phyloP scores from a whole-genome alignment of 2,329 filamentous ascomycete species.

The Leptoxyphium fumago region DNA sequence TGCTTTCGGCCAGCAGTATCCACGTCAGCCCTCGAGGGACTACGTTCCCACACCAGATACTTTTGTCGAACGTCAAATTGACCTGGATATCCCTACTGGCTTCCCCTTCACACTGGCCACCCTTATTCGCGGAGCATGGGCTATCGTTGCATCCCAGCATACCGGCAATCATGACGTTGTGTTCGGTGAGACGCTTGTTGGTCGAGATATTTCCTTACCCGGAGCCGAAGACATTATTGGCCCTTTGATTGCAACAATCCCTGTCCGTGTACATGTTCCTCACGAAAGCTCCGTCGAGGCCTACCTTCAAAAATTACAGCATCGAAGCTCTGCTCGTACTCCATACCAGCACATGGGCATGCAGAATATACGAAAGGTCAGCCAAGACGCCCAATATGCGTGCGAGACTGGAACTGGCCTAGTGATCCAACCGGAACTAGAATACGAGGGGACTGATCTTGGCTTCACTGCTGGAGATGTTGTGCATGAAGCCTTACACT shows the following conservation, averaged over 20 bases:
- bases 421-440: slow-evolving; percentile 33
- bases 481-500: slow-evolving; percentile 10
- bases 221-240: slow-evolving; percentile 10
- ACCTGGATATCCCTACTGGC: slow-evolving; percentile 4
- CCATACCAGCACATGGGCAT: slow-evolving; percentile 25
- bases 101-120: slow-evolving; percentile 15
- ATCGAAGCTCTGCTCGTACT: slow-evolving; percentile 14
- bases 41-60: slow-evolving; percentile 6
- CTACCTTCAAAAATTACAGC: slow-evolving; percentile 8
- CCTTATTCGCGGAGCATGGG: slow-evolving; percentile 20
- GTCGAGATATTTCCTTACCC: slow-evolving; percentile 20
- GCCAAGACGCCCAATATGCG: slow-evolving; percentile 39
- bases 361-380: slow-evolving; percentile 25
- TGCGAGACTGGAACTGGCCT: slow-evolving; percentile 43
- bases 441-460: slow-evolving; percentile 8
- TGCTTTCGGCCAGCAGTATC: background rate
- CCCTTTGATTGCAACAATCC: slow-evolving; percentile 25
- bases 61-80: slow-evolving; percentile 11
- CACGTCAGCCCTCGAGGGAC: too few species aligned
- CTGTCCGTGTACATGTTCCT: slow-evolving; percentile 20
- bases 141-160: slow-evolving; percentile 16
- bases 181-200: slow-evolving; percentile 22
- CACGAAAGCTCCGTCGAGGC: slow-evolving; percentile 10
- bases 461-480: slow-evolving; percentile 9
- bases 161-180: slow-evolving; percentile 17